These are phyloP conservation scores for Alternaria sp. DNA, from an alignment of 2,329 filamentous ascomycete species.

Conservation along the genomic window DNA sequence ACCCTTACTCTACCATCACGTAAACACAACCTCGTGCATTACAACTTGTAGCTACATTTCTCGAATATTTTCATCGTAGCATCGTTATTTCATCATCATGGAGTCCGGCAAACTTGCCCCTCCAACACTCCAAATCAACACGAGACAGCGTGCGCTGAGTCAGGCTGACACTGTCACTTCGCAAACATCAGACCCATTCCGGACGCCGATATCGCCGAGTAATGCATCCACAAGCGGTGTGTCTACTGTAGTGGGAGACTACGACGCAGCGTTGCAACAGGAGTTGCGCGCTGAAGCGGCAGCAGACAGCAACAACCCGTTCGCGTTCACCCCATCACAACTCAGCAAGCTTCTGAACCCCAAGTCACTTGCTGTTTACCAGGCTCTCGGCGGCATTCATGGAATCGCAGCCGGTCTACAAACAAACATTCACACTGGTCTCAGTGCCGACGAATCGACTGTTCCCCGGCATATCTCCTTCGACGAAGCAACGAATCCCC, in stretches of 20 bases:
- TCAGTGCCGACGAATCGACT: constrained; percentile 61
- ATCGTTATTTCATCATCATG: constrained; percentile 19
- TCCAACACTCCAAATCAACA: constrained; percentile 38
- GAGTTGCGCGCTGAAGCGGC: constrained; percentile 42
- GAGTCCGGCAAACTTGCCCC: constrained; percentile 38
- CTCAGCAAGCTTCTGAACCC: constrained; percentile 64
- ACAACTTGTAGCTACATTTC: neutral
- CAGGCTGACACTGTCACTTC: constrained; percentile 39
- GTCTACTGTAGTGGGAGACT: constrained; percentile 42
- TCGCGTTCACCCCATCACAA: constrained; percentile 65
- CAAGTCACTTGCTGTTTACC: constrained; percentile 59
- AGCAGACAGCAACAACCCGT: constrained; percentile 55
- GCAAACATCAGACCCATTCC: constrained; percentile 36
- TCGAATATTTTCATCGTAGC: neutral
- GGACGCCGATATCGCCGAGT: constrained; percentile 36
- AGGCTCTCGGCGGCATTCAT: constrained; percentile 62
- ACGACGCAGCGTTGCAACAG: constrained; percentile 31
- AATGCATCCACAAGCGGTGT: constrained; percentile 31
- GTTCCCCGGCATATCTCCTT: constrained; percentile 60
- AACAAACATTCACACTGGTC: constrained; percentile 58
- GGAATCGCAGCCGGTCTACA: constrained; percentile 64
- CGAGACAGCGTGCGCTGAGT: constrained; percentile 34
- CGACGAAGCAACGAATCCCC: constrained; percentile 58
- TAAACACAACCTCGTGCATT: neutral
- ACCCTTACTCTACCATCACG: neutral